These are phyloP conservation scores for Adansonia gregorii DNA, from an alignment of 441 rosid species.

Conservation along the genomic window DNA sequence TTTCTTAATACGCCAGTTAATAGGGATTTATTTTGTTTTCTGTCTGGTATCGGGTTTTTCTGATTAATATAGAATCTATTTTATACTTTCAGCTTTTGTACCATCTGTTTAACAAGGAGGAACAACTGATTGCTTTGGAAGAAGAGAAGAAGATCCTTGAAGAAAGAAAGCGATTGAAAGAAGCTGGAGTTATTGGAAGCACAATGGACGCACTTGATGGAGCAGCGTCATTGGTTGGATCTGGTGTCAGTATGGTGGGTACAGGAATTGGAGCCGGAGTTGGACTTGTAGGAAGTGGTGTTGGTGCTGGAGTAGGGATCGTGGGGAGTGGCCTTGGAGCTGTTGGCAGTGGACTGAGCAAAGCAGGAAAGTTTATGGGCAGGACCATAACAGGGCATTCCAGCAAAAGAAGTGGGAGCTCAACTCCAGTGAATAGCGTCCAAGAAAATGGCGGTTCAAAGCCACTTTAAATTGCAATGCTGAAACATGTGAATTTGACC, in stretches of 20 bases:
- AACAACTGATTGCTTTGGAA: conserved; percentile 78
- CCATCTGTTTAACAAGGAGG: conserved; percentile 80
- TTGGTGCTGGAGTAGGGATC: conserved; percentile 25
- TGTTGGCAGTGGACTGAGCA: conserved; percentile 70
- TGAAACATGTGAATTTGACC: conserved; percentile 22
- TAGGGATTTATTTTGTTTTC: neutral
- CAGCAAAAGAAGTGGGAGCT: conserved; percentile 62
- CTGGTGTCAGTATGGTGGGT: conserved; percentile 52
- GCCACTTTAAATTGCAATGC: conserved; percentile 29
- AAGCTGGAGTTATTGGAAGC: conserved; percentile 91
- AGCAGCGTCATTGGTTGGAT: conserved; percentile 45
- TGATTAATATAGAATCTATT: conserved; percentile 1
- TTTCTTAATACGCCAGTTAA: neutral
- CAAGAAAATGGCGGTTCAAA: conserved; percentile 68
- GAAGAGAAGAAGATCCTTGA: conserved; percentile 83
- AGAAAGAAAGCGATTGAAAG: conserved; percentile 88
- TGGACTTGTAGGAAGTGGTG: conserved; percentile 44
- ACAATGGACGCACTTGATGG: conserved; percentile 86
- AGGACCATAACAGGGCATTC: conserved; percentile 82
- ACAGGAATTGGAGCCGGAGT: conserved; percentile 50
- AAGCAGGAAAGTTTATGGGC: conserved; percentile 91
- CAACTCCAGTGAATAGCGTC: conserved; percentile 50
- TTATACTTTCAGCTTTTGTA: conserved; percentile 57
- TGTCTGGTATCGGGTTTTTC: neutral
- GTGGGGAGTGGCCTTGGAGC: neutral